Evolutionary conservation across 768 basidiomycete genomes (phyloP).

Genomic region (Multifurca ochricompacta): DNA sequence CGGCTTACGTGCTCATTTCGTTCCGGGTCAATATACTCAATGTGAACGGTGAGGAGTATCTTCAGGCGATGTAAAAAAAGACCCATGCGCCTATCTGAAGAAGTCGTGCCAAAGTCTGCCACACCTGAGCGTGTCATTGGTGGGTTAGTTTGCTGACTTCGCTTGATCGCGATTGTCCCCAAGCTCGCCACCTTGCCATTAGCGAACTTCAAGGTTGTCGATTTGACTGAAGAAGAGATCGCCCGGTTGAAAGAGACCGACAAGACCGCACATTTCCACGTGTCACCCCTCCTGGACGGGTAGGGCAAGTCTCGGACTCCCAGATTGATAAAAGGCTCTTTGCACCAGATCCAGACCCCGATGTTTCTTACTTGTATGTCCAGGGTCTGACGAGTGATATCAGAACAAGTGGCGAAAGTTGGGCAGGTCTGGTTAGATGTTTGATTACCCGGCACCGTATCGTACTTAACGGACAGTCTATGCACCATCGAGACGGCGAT

Average conservation of each 20-base stretch:
- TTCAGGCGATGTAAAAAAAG: constrained; percentile 13
- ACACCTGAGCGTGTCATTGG: constrained; percentile 55
- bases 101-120: constrained; percentile 72
- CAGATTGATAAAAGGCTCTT: constrained; percentile 28
- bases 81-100: not conserved
- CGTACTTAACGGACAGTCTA: no score
- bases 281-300: constrained; percentile 60
- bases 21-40: constrained; percentile 62
- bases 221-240: constrained; percentile 56
- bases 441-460: no score
- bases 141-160: constrained; percentile 29
- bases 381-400: not conserved
- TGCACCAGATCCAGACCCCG: not conserved
- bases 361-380: not conserved
- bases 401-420: not conserved
- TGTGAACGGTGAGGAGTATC: constrained; percentile 37
- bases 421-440: not conserved
- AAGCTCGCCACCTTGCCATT: not conserved
- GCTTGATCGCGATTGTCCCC: not conserved
- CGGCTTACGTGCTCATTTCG: constrained; percentile 63
- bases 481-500: not conserved
- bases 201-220: constrained; percentile 55
- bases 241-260: constrained; percentile 49
- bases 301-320: constrained; percentile 55
- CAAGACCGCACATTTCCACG: constrained; percentile 54